Base-by-base conservation (phyloP, 2,329 filamentous ascomycete species). In the Fusarium transvaalense region DNA sequence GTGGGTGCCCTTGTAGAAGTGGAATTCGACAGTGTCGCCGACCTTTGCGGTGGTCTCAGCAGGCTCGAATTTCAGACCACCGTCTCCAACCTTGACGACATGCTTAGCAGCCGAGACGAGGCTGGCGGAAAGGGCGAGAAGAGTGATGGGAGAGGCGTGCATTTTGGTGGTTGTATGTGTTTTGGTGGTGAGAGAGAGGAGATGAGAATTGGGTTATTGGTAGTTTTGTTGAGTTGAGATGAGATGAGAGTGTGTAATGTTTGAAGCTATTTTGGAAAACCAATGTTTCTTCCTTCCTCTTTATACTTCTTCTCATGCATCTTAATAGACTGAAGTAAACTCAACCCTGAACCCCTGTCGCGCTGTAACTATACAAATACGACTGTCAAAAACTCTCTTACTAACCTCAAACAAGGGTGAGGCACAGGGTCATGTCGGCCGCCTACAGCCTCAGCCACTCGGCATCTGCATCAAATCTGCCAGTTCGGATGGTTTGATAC, bases 1-100 rank as follows among this genome's bases (percentile, higher is more conserved):
- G 80, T 90, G 88, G 74, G 88, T 88, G n/a, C 67, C 71, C 19
- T 76, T 72, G 45, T 76, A 77, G 72, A 84, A 84, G 63, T 82
- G 81, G 73, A 83, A 84, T 68, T 82, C 79, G 15, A 84, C 73
- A 34, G 77, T 75, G 19, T 83, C 82, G 61, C 88, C 88, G 6
- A 82, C 77, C 3, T 78, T 76, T 19, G 86, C 88, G 19, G 78
- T 77, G 60, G 89, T 70, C 54, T 81, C 81, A 58, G 84, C 78
- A 10, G 88, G 88, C 13, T 76, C 80, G 76, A 86, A 89, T 23
- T 74, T 79, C 32, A 88, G 75, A 14, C 75, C 71, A 7, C 55
- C 56, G 12, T 71, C 68, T 12, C 71, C 71, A 23, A 74, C 71
- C 38, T 74, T 74, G 38, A 74, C 71, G 15, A 74, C 42, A 32